A percentile compares a stretch with the other conserved stretches of the same genome.
phyloP scores from a whole-genome alignment of 208 protist species.

The Angomonas deanei region DNA sequence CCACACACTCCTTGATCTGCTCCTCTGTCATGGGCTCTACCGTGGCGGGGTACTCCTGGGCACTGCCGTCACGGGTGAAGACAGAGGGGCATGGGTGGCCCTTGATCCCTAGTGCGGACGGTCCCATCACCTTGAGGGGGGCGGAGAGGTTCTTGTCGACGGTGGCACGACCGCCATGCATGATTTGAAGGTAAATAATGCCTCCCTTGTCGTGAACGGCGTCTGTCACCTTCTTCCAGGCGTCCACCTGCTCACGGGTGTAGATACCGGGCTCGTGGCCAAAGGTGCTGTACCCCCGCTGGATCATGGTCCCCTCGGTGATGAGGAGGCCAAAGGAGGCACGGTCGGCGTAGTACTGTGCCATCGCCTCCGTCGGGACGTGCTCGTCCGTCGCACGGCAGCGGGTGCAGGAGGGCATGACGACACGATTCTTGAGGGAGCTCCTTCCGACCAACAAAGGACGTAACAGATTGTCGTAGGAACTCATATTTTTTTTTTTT shows the following conservation, averaged over 20 bases:
- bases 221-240: conserved; percentile 47
- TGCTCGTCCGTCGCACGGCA: conserved; percentile 33
- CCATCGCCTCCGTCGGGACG: conserved; percentile 31
- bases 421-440: conserved; percentile 40
- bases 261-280: conserved; percentile 45
- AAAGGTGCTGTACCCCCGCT: conserved; percentile 27
- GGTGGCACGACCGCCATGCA: conserved; percentile 40
- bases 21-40: conserved; percentile 8
- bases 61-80: background rate
- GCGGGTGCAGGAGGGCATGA: conserved; percentile 47
- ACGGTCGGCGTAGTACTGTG: conserved; percentile 49
- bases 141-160: conserved; percentile 19
- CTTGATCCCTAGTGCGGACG: background rate
- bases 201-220: conserved; percentile 58
- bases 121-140: background rate
- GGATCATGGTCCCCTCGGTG: conserved; percentile 52
- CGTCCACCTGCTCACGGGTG: conserved; percentile 34
- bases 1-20: conserved; percentile 34
- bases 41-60: background rate
- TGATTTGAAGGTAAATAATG: conserved; percentile 41
- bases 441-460: conserved; percentile 25
- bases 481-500: too few relatives aligned
- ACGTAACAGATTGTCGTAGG: conserved; percentile 16
- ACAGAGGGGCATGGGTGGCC: background rate
- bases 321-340: conserved; percentile 52